Percentiles rank a stretch among this genome's conserved stretches.
Conservation (phyloP, 2,329 filamentous ascomycete genomes). For the Tolypocladium guangdongense region DNA sequence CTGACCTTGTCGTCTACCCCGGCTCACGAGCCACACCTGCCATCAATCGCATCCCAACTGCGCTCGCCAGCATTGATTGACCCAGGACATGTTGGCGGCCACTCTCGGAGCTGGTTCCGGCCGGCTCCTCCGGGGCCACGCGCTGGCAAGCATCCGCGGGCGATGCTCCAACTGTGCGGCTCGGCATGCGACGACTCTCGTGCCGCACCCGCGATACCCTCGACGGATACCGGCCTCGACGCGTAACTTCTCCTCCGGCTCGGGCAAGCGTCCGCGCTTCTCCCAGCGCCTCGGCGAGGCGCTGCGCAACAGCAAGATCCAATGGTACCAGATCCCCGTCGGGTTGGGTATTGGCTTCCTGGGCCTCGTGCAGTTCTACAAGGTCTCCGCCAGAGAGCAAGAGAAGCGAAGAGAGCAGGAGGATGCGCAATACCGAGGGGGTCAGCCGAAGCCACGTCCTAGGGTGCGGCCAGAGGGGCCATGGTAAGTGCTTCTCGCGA, state of each 20-base stretch:
- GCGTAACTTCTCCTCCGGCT: slow-evolving; percentile 22
- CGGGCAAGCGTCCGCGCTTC: slow-evolving; percentile 37
- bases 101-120: slow-evolving; percentile 23
- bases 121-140: slow-evolving; percentile 20
- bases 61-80: not conserved
- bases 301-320: slow-evolving; percentile 45
- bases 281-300: slow-evolving; percentile 39
- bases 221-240: slow-evolving; percentile 12
- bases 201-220: slow-evolving; percentile 10
- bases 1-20: not conserved
- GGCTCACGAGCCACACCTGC: not conserved
- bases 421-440: slow-evolving; percentile 27
- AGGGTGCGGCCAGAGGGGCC: slow-evolving; percentile 73
- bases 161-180: slow-evolving; percentile 17
- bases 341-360: slow-evolving; percentile 77
- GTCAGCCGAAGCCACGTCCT: slow-evolving; percentile 38
- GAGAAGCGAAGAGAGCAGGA: slow-evolving; percentile 36
- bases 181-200: slow-evolving; percentile 4
- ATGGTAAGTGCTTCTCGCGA: slow-evolving; percentile 42
- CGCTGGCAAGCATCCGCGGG: slow-evolving; percentile 16
- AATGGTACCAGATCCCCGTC: slow-evolving; percentile 87
- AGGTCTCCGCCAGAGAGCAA: slow-evolving; percentile 48
- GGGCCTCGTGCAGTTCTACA: slow-evolving; percentile 74
- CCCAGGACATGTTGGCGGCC: slow-evolving; percentile 17
- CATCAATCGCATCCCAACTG: not conserved